Evolutionary conservation across 306 rosid species (phyloP), one percentile per base, ranked within the genome.

Genomic region (Begonia peltatifolia): DNA sequence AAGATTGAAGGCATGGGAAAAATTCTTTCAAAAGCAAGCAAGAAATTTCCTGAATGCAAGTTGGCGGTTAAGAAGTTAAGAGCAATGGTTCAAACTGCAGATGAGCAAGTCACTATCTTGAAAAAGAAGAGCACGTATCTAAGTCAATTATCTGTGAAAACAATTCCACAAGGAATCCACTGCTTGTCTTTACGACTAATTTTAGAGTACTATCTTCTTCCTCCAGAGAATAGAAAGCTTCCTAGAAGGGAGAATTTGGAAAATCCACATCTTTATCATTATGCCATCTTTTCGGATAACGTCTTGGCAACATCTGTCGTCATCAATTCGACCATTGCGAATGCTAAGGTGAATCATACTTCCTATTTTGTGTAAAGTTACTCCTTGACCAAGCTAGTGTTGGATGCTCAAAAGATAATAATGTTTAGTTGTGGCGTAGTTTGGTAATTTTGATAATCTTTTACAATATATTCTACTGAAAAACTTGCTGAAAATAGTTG

Each of bases 301-400:
- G 96, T 92, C 67, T 70, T 92, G 88, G 99, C 94, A 67, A 93
- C 96, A 52, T 86, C 94, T 6, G 94, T 92, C 7, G 94, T 92
- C 52, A 88, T 92, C 69, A 92, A 86, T 75, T 86, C 96, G 54
- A 71, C 96, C 67, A 47, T 86, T 60, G 64, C 15, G 55, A 86
- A 86, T 64, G 93, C 93, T 57, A 86, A 92, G 96, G 99, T 92
- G 63, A 74, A 41, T 48, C 11, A 2, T 20, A 25, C 42, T 13
- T 4, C 66, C 36, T 59, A 71, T 53, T 43, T 35, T 62, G 12
- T 11, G 12, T 35, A 9, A 8, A 56, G 15, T 42, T 36, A 54
- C 41, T 35, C 46, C 46, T 42, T 42, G 46, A 20, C 23, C 23
- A 20, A 20, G 23, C 9, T 30, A 30, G 38, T 30, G 38, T 30